Base-by-base conservation (phyloP, 306 rosid genomes). In the Vigna hirtella region DNA sequence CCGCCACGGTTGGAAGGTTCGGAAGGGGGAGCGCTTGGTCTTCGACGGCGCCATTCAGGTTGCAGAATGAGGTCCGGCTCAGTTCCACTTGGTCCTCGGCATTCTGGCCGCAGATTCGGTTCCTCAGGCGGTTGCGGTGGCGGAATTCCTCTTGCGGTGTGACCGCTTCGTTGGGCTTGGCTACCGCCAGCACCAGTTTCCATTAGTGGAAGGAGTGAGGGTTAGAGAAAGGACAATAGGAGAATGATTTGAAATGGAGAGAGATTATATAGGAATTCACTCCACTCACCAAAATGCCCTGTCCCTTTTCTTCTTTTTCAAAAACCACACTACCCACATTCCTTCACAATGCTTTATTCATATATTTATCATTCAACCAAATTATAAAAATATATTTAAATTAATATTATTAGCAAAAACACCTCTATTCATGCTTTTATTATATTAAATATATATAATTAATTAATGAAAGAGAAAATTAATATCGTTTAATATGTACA, bases 41-140 rank as follows among this genome's bases (percentile, higher is more conserved):
- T 61, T 3, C 14, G 45, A 34, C 85, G 79, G 5, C 79, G 32
- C 86, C 86, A 82, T 72, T 82, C 71, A 0, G 85, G 85, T 56
- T 82, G 85, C 57, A 82, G 79, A 64, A 22, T n/a, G 15, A 82
- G 15, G n/a, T 66, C 58, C 1, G 36, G 14, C 1, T 16, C 7
- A 18, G 28, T 51, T 50, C 45, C 66, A 15, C 59, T 64, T 9
- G 74, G 43, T 5, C 83, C 81, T 12, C 68, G 30, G 78, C 85
- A 82, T 70, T 82, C 62, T 20, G 82, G 82, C 64, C 57, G 74
- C 3, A 82, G 74, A 53, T 5, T 72, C 11, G n/a, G 75, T 28
- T 71, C 75, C 57, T 66, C 40, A 0, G 63, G 5, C n/a, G 69
- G 70, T 77, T 47, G 79, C 12, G 78, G 63, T 77, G 47, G 70